These are phyloP conservation scores for Phascolomyces articulosus DNA, from an alignment of 371 early-diverging fungal genomes.

Conservation along the genomic window DNA sequence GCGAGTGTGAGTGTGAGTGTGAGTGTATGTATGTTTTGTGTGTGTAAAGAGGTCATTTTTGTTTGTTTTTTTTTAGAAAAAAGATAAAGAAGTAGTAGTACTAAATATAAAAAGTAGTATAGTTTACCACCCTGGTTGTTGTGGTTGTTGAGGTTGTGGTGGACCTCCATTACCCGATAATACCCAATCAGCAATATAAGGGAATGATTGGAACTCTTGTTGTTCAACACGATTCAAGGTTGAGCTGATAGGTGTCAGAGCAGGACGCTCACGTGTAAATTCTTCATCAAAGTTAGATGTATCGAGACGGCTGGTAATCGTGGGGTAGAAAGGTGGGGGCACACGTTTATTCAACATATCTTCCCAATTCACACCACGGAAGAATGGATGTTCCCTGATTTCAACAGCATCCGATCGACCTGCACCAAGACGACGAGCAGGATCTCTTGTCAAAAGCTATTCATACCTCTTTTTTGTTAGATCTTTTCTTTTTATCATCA, in stretches of 20 bases:
- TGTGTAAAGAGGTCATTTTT: too few species aligned
- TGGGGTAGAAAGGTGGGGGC: conserved; percentile 90
- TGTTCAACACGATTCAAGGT: conserved; percentile 83
- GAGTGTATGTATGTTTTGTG: too few species aligned
- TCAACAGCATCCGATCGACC: conserved; percentile 88
- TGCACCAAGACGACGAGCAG: conserved; percentile 84
- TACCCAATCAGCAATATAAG: conserved; percentile 91
- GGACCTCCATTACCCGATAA: not conserved
- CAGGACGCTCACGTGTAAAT: conserved; percentile 91
- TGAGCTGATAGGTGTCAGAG: conserved; percentile 87
- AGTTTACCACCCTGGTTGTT: conserved; percentile 15
- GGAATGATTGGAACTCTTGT: conserved; percentile 90
- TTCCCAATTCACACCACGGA: conserved; percentile 93
- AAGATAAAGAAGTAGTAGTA: not conserved
- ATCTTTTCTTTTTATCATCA: not conserved
- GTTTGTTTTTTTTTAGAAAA: too few species aligned
- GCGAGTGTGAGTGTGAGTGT: too few species aligned
- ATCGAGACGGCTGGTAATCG: conserved; percentile 81
- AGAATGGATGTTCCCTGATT: conserved; percentile 94
- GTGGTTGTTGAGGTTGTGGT: conserved; percentile 2
- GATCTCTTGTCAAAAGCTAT: conserved; percentile 88
- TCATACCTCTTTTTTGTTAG: not conserved
- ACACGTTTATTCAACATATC: conserved; percentile 84
- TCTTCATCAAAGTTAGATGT: conserved; percentile 96
- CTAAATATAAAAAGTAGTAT: too few species aligned